Evolutionary conservation across 176 grass and related monocot genomes (phyloP).

Genomic region (Panicum miliaceum): DNA sequence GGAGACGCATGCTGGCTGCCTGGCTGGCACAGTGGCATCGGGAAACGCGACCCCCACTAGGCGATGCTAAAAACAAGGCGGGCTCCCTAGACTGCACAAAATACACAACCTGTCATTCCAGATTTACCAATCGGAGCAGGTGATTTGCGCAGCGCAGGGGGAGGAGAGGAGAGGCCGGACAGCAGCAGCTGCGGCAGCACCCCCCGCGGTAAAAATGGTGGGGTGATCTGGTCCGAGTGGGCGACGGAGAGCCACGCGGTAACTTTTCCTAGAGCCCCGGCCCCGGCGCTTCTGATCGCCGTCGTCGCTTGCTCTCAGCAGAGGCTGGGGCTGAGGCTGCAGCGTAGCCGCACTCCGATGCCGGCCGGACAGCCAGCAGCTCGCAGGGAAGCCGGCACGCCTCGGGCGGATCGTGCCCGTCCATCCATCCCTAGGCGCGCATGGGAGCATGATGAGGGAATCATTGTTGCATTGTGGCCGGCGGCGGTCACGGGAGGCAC

Average conservation of each 20-base stretch:
- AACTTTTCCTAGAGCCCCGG: not conserved
- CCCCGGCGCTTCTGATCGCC: not conserved
- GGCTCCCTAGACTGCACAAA: not conserved
- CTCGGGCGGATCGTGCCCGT: not conserved
- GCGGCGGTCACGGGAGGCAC: conserved; percentile 8
- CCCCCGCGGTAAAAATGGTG: conserved; percentile 17
- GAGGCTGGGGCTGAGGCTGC: not conserved
- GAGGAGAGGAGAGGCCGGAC: not conserved
- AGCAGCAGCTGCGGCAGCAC: not conserved
- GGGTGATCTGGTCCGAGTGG: no score
- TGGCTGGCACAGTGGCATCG: conserved; percentile 12
- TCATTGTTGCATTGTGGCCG: conserved; percentile 12
- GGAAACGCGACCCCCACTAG: conserved; percentile 38
- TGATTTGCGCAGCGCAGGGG: no score
- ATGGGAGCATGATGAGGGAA: conserved; percentile 6
- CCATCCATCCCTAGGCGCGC: not conserved
- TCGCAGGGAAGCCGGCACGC: not conserved
- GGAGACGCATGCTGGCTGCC: not conserved
- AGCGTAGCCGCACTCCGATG: conserved; percentile 44
- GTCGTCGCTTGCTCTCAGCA: not conserved
- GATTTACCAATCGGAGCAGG: not conserved
- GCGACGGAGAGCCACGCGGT: conserved; percentile 4
- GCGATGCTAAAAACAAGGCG: conserved; percentile 33
- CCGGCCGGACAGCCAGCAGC: not conserved
- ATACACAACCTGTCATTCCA: conserved; percentile 11